Evolutionary conservation across 495 filamentous ascomycete species (phyloP).

Genomic region (Penicillium bialowiezense): DNA sequence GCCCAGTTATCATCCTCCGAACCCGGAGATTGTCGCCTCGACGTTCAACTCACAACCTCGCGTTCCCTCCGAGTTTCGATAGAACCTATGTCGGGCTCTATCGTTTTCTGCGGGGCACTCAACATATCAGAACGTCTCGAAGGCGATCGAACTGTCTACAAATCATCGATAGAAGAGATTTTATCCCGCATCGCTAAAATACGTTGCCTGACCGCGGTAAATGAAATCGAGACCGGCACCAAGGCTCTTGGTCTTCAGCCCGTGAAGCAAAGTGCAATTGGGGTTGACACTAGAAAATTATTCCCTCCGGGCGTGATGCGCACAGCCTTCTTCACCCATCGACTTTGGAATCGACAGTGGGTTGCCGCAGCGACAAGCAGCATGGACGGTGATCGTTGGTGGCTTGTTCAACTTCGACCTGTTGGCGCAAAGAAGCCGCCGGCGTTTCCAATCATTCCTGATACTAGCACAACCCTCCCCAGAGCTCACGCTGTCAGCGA

Average conservation of each 20-base stretch:
- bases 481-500: slow-evolving; percentile 30
- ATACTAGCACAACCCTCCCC: slow-evolving; percentile 9
- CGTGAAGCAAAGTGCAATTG: slow-evolving; percentile 49
- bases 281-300: slow-evolving; percentile 56
- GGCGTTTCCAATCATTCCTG: slow-evolving; percentile 3
- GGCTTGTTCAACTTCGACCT: slow-evolving; percentile 58
- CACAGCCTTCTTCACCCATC: slow-evolving; percentile 61
- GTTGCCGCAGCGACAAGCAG: slow-evolving; percentile 65
- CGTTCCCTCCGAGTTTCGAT: slow-evolving; percentile 59
- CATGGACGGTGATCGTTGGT: slow-evolving; percentile 74
- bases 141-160: slow-evolving; percentile 33
- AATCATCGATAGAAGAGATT: slow-evolving; percentile 53
- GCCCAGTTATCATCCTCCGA: slow-evolving; percentile 54
- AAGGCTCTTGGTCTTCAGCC: slow-evolving; percentile 61
- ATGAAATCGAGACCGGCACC: slow-evolving; percentile 60
- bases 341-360: slow-evolving; percentile 64
- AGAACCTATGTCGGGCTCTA: slow-evolving; percentile 58
- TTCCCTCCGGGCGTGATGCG: slow-evolving; percentile 60
- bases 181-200: slow-evolving; percentile 51
- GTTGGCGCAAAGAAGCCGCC: slow-evolving; percentile 9
- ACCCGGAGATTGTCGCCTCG: slow-evolving; percentile 62
- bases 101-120: slow-evolving; percentile 36
- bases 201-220: slow-evolving; percentile 54
- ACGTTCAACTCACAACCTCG: slow-evolving; percentile 61
- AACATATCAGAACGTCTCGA: slow-evolving; percentile 46